These are phyloP conservation scores for Candida sanyaensis DNA, from an alignment of 1,139 yeast genomes.

Conservation along the genomic window DNA sequence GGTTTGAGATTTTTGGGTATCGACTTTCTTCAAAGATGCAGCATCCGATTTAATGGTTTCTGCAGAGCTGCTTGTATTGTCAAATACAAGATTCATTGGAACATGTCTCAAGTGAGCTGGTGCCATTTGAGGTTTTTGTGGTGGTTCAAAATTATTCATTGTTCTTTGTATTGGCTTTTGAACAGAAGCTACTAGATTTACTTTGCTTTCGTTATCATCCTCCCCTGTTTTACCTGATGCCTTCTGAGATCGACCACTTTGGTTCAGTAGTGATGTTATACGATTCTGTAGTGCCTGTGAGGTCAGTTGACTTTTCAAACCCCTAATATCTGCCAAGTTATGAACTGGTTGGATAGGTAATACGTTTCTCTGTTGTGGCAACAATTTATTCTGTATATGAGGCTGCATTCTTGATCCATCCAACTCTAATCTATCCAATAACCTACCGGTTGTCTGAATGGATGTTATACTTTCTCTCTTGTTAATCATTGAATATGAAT, in stretches of 20 bases:
- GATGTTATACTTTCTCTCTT: conserved; percentile 28
- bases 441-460: conserved; percentile 29
- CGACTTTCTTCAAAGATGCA: conserved; percentile 14
- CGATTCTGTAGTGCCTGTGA: conserved; percentile 1
- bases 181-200: conserved; percentile 1
- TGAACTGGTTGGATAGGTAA: conserved; percentile 9
- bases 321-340: conserved; percentile 11
- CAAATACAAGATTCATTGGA: conserved; percentile 26
- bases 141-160: not conserved
- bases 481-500: conserved; percentile 3
- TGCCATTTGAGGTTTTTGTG: conserved; percentile 7
- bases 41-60: conserved; percentile 33
- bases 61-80: conserved; percentile 26
- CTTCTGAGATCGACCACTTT: not conserved
- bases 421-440: conserved; percentile 28
- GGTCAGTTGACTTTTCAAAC: conserved; percentile 6
- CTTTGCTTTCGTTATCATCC: not conserved
- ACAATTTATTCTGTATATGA: conserved; percentile 1
- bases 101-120: conserved; percentile 22
- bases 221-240: too few relatives aligned
- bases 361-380: conserved; percentile 1
- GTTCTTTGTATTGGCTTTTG: conserved; percentile 4
- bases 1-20: conserved; percentile 2
- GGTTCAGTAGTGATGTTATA: conserved; percentile 10
- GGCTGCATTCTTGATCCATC: conserved; percentile 17